Conservation (phyloP, 164 flowering plant genomes). For the Annona cherimola region DNA sequence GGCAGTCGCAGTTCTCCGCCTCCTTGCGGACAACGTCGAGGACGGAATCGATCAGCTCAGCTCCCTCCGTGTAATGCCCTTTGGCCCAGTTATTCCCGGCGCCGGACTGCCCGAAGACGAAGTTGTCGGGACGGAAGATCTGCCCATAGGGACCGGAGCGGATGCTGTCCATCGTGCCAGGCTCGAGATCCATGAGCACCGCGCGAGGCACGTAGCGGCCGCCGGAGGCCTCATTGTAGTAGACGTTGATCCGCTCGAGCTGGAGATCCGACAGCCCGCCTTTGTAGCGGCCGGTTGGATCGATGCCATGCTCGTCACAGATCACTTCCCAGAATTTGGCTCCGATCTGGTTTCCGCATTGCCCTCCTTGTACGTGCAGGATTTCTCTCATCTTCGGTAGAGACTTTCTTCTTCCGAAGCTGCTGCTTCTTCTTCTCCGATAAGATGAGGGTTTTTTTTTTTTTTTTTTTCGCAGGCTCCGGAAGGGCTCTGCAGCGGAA, state of each 20-base stretch:
- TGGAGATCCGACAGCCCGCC: constrained; percentile 8
- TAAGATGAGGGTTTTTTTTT: neutral
- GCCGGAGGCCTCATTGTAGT: constrained; percentile 6
- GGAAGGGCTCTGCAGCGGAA: neutral
- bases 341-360: constrained; percentile 28
- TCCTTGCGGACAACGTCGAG: constrained; percentile 9
- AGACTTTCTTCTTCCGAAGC: too few relatives aligned
- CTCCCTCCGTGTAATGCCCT: constrained; percentile 9
- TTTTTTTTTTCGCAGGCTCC: neutral
- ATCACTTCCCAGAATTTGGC: constrained; percentile 25
- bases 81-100: constrained; percentile 13
- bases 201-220: constrained; percentile 6
- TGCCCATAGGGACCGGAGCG: constrained; percentile 3
- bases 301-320: constrained; percentile 25
- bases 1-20: constrained; percentile 12
- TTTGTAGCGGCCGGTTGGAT: constrained; percentile 17
- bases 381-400: constrained; percentile 18
- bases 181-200: constrained; percentile 10
- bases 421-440: neutral
- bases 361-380: constrained; percentile 26
- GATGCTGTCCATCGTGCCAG: constrained; percentile 8
- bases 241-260: constrained; percentile 8
- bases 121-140: constrained; percentile 7
- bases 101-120: constrained; percentile 11
- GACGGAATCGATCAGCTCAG: constrained; percentile 8